Percentiles rank a stretch among this genome's conserved stretches.
Conservation (phyloP, 2,329 filamentous ascomycete species). For the Neocucurbitaria cava region DNA sequence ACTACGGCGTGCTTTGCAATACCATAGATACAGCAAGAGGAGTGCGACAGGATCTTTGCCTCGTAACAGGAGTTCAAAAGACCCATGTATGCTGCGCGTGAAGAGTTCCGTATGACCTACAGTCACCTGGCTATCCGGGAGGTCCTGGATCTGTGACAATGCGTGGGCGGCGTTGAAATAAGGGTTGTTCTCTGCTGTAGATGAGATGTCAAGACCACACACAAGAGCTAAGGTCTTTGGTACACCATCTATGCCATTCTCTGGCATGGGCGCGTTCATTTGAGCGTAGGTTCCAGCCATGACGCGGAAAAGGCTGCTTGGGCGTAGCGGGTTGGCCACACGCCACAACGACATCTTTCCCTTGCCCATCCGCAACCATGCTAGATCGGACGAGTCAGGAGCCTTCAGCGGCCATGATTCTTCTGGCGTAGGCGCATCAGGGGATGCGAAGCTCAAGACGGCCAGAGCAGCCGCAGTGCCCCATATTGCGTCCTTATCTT, state of each 20-base stretch:
- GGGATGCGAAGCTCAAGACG: background rate
- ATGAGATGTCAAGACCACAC: background rate
- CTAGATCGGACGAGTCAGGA: background rate
- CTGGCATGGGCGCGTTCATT: background rate
- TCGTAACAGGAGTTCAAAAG: background rate
- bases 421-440: background rate
- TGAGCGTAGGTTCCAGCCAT: background rate
- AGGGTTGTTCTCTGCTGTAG: background rate
- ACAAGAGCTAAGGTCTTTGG: background rate
- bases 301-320: background rate
- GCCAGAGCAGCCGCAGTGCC: conserved; percentile 3
- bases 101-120: background rate
- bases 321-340: background rate
- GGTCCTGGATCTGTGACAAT: background rate
- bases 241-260: background rate
- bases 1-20: background rate
- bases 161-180: conserved; percentile 2
- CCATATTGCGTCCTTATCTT: conserved; percentile 2
- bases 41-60: background rate
- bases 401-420: background rate
- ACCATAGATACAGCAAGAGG: conserved; percentile 1
- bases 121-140: background rate
- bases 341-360: conserved; percentile 2
- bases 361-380: background rate
- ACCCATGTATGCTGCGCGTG: background rate